A percentile compares a stretch with the other conserved stretches of the same genome.
Evolutionary conservation across 495 filamentous ascomycete species (phyloP).

Genomic region (Hypomontagnella submonticulosa): DNA sequence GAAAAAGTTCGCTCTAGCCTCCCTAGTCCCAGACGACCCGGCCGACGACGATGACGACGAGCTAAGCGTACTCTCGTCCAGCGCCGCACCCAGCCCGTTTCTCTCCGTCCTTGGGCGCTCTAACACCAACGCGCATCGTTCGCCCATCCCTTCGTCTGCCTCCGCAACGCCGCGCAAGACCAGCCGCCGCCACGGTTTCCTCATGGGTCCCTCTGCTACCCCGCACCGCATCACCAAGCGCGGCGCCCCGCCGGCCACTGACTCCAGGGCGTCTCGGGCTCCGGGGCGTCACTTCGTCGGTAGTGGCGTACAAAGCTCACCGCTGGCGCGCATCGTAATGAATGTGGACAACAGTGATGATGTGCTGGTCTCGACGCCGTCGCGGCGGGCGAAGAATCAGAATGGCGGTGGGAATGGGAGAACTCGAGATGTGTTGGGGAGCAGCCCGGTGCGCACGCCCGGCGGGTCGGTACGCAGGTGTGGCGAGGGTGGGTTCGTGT

Average conservation of each 20-base stretch:
- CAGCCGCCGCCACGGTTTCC: constrained; percentile 15
- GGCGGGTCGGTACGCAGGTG: constrained; percentile 57
- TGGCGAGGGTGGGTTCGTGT: constrained; percentile 59
- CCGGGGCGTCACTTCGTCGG: constrained; percentile 11
- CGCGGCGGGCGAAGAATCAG: neutral
- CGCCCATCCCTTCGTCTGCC: constrained; percentile 1
- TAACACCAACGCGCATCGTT: neutral
- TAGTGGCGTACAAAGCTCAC: constrained; percentile 38
- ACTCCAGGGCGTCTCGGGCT: constrained; percentile 25
- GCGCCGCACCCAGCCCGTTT: constrained; percentile 27
- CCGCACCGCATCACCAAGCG: constrained; percentile 23
- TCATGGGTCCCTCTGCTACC: constrained; percentile 9
- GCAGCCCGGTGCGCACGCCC: constrained; percentile 51
- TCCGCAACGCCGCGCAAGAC: constrained; percentile 25
- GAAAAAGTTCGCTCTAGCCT: constrained; percentile 36
- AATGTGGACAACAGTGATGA: constrained; percentile 5
- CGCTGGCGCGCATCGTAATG: constrained; percentile 33
- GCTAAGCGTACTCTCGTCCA: constrained; percentile 37
- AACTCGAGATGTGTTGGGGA: neutral
- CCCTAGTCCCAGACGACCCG: constrained; percentile 39
- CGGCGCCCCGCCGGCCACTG: constrained; percentile 36
- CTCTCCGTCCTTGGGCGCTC: constrained; percentile 1
- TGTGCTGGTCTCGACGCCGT: constrained; percentile 28
- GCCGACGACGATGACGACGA: constrained; percentile 43
- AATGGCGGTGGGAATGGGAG: neutral